A percentile compares a stretch with the other conserved stretches of the same genome.
phyloP scores from a whole-genome alignment of 768 basidiomycete genomes.

The Pleurotus platypus region DNA sequence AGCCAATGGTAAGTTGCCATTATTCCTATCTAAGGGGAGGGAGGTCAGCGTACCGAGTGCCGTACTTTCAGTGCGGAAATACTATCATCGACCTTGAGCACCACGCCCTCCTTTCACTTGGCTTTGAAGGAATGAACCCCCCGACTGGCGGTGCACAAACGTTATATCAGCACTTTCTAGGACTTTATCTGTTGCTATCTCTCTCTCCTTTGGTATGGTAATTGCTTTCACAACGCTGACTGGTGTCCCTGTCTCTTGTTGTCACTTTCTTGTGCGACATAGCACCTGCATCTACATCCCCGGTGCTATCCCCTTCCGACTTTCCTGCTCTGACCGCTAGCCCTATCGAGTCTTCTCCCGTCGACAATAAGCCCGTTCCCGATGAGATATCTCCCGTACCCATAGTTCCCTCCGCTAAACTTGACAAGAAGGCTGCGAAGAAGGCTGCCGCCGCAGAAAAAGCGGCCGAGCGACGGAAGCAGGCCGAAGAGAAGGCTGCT shows the following conservation, averaged over 20 bases:
- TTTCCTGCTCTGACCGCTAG: constrained; percentile 66
- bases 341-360: constrained; percentile 17
- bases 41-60: constrained; percentile 81
- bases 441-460: constrained; percentile 62
- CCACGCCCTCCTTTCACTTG: constrained; percentile 28
- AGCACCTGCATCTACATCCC: constrained; percentile 36
- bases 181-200: constrained; percentile 20
- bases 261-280: constrained; percentile 25
- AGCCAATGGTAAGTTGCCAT: constrained; percentile 61
- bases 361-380: constrained; percentile 25
- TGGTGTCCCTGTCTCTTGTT: constrained; percentile 34
- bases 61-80: constrained; percentile 89
- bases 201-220: constrained; percentile 36
- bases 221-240: constrained; percentile 52
- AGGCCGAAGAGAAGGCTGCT: constrained; percentile 56
- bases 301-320: constrained; percentile 59
- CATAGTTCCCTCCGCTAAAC: constrained; percentile 49
- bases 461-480: constrained; percentile 55
- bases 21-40: constrained; percentile 66
- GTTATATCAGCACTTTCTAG: constrained; percentile 9
- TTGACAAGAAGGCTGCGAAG: constrained; percentile 61
- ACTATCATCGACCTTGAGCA: constrained; percentile 65
- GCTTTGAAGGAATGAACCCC: constrained; percentile 35
- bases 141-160: constrained; percentile 18
- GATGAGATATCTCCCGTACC: constrained; percentile 25